phyloP scores from a whole-genome alignment of 345 rosid genomes.

The Eucalyptus urophylla region DNA sequence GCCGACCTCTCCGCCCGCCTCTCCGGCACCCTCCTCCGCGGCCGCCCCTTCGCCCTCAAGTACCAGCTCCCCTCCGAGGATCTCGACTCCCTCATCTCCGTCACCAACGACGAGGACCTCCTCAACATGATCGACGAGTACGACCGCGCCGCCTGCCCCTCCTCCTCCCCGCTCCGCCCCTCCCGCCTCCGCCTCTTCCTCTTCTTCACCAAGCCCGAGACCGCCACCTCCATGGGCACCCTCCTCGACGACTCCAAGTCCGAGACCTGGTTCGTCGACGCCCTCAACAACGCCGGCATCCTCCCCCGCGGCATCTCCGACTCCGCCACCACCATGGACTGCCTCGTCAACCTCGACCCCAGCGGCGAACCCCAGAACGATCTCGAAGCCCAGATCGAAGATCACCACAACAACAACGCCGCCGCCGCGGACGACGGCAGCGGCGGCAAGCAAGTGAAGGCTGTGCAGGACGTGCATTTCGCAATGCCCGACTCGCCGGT shows the following conservation, averaged over 20 bases:
- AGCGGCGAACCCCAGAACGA: background rate
- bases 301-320: constrained; percentile 61
- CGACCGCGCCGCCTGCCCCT: constrained; percentile 33
- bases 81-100: constrained; percentile 72
- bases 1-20: constrained; percentile 47
- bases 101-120: constrained; percentile 74
- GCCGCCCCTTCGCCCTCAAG: constrained; percentile 60
- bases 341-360: constrained; percentile 33
- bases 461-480: constrained; percentile 32
- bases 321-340: constrained; percentile 29
- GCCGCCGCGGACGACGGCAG: background rate
- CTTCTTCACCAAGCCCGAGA: constrained; percentile 61
- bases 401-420: background rate
- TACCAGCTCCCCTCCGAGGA: constrained; percentile 87
- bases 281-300: constrained; percentile 52
- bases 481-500: constrained; percentile 45
- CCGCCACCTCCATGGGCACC: constrained; percentile 62
- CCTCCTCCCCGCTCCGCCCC: constrained; percentile 17
- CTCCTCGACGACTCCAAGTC: constrained; percentile 57
- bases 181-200: constrained; percentile 53
- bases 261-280: constrained; percentile 81
- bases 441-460: background rate
- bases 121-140: constrained; percentile 78
- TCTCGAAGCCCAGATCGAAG: constrained; percentile 6
- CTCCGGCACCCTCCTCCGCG: constrained; percentile 50